Conservation (phyloP, 257 asterid genomes). For the Voacanga thouarsii region DNA sequence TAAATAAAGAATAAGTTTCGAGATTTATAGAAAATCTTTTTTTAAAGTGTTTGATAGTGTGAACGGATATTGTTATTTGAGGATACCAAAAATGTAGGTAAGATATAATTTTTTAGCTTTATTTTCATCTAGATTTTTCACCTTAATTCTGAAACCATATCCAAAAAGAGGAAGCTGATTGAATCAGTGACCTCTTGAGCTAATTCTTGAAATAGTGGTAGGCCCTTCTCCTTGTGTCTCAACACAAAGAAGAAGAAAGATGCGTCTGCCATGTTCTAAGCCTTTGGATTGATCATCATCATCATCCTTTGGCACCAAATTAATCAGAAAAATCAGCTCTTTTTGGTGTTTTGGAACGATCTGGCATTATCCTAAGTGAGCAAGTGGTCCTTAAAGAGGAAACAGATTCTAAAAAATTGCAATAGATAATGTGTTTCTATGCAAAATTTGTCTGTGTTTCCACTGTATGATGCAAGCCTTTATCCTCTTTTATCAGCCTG, state of each 20-base stretch:
- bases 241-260: slow-evolving; percentile 10
- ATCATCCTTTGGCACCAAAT: neutral
- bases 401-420: neutral
- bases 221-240: slow-evolving; percentile 6
- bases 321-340: neutral
- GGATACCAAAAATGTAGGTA: too few species aligned
- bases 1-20: too few species aligned
- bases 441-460: neutral
- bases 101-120: neutral
- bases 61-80: too few species aligned
- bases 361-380: neutral
- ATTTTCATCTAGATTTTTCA: neutral
- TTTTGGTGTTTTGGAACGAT: slow-evolving; percentile 4
- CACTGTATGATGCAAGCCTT: neutral
- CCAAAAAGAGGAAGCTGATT: neutral
- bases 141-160: neutral
- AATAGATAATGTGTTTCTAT: neutral
- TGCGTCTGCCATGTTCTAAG: neutral
- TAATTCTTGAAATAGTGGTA: slow-evolving; percentile 3
- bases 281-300: neutral
- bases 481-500: slow-evolving; percentile 7
- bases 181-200: neutral
- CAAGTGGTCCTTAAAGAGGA: neutral
- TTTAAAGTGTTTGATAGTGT: too few species aligned
- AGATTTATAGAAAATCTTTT: too few species aligned